phyloP scores from a whole-genome alignment of 2,329 filamentous ascomycete genomes.

The Claviceps paspali region DNA sequence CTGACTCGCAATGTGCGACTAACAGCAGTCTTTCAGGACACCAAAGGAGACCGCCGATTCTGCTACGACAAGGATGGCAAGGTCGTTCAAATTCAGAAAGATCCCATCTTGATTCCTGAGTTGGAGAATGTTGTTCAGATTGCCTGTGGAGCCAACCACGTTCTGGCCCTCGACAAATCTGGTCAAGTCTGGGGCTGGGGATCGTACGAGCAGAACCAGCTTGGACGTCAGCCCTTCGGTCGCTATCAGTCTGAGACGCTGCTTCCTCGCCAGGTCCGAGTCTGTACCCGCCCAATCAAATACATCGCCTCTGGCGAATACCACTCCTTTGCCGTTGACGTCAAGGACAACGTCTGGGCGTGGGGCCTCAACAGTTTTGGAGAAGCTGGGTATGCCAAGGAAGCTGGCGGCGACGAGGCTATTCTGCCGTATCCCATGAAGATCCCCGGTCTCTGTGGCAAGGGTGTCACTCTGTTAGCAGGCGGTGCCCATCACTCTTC shows the following conservation, averaged over 20 bases:
- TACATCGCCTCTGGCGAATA: constrained; percentile 52
- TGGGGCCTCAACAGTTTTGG: constrained; percentile 86
- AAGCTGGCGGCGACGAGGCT: constrained; percentile 38
- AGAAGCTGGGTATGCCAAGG: constrained; percentile 52
- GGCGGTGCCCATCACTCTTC: constrained; percentile 65
- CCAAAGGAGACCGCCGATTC: constrained; percentile 16
- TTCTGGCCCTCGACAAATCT: constrained; percentile 50
- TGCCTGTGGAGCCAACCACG: constrained; percentile 54
- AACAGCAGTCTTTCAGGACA: constrained; percentile 2
- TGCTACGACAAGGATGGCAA: constrained; percentile 37
- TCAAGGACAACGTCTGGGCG: constrained; percentile 54
- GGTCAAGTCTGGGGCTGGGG: constrained; percentile 58
- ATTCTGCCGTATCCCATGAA: constrained; percentile 58
- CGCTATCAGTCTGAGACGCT: constrained; percentile 49
- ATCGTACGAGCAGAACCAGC: constrained; percentile 51
- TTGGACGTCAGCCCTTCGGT: constrained; percentile 43
- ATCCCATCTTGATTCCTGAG: constrained; percentile 40
- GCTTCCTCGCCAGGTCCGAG: constrained; percentile 41
- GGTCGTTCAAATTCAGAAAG: constrained; percentile 29
- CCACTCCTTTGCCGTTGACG: constrained; percentile 68
- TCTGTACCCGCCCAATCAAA: constrained; percentile 42
- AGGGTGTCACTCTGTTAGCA: constrained; percentile 50
- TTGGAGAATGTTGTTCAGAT: constrained; percentile 52
- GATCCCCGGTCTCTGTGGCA: constrained; percentile 47
- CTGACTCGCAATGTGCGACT: no score